Conservation (phyloP, 2,329 filamentous ascomycete genomes). For the Aspergillus ruber region DNA sequence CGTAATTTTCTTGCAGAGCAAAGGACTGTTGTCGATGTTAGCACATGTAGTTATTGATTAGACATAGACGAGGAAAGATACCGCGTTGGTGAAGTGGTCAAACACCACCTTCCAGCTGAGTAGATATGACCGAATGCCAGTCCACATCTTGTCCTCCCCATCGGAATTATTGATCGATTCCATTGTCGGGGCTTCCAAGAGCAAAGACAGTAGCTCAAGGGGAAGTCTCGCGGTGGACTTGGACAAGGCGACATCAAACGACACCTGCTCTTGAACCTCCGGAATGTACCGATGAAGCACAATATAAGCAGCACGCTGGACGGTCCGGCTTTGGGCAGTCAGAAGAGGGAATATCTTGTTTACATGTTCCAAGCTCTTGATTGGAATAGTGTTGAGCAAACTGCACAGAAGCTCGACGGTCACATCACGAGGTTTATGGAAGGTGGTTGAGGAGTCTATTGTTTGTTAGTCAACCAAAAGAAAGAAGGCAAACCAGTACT, state of each 20-base stretch:
- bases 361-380: slow-evolving; percentile 56
- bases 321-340: slow-evolving; percentile 64
- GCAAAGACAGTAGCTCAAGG: slow-evolving; percentile 74
- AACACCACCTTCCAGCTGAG: slow-evolving; percentile 87
- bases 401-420: slow-evolving; percentile 69
- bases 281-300: slow-evolving; percentile 77
- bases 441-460: slow-evolving; percentile 44
- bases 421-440: slow-evolving; percentile 63
- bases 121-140: slow-evolving; percentile 69
- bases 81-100: slow-evolving; percentile 69
- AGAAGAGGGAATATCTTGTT: slow-evolving; percentile 69
- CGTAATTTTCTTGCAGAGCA: slow-evolving; percentile 76
- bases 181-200: slow-evolving; percentile 69
- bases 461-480: slow-evolving; percentile 2
- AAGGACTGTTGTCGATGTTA: slow-evolving; percentile 50
- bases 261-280: slow-evolving; percentile 69
- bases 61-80: slow-evolving; percentile 20
- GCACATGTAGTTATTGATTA: slow-evolving; percentile 1
- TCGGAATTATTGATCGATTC: slow-evolving; percentile 60
- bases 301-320: slow-evolving; percentile 75
- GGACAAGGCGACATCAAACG: slow-evolving; percentile 61
- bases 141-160: slow-evolving; percentile 61
- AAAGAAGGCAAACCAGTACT: slow-evolving; percentile 6
- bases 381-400: slow-evolving; percentile 58
- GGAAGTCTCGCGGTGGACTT: slow-evolving; percentile 61